Evolutionary conservation across 257 asterid species (phyloP).

Genomic region (Ilex aquifolium): DNA sequence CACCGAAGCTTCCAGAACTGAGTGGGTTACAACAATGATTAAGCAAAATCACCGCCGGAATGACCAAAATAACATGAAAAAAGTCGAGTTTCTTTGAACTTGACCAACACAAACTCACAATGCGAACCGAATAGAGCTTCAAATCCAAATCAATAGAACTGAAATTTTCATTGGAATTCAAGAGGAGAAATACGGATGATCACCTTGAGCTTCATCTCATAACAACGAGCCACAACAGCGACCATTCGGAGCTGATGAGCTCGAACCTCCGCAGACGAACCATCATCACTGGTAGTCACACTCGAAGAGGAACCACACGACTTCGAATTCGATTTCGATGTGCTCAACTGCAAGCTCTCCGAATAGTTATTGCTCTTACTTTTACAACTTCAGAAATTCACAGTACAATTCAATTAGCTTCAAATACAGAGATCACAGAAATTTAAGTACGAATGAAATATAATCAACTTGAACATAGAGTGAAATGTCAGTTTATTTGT

Average conservation of each 20-base stretch:
- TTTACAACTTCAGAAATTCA: neutral
- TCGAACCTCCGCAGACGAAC: conserved; percentile 3
- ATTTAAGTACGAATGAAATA: neutral
- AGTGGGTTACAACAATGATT: no score
- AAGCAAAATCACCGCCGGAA: no score
- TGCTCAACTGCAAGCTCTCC: neutral
- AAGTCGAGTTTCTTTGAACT: neutral
- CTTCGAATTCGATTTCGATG: neutral
- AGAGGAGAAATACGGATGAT: conserved; percentile 9
- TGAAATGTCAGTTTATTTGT: neutral
- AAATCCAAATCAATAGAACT: neutral
- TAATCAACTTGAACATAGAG: neutral
- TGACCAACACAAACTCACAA: neutral
- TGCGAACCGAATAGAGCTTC: neutral
- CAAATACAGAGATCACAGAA: neutral
- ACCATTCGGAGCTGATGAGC: conserved; percentile 19
- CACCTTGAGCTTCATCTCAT: conserved; percentile 39
- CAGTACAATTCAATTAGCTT: neutral
- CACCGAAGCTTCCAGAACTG: no score
- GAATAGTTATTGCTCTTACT: neutral
- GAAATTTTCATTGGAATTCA: neutral
- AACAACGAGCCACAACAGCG: conserved; percentile 21
- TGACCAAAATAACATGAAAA: no score
- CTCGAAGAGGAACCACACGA: neutral
- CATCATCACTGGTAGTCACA: neutral